Evolutionary conservation across 352 stramenopile genomes (phyloP).

Genomic region (Phytophthora aleatoria): DNA sequence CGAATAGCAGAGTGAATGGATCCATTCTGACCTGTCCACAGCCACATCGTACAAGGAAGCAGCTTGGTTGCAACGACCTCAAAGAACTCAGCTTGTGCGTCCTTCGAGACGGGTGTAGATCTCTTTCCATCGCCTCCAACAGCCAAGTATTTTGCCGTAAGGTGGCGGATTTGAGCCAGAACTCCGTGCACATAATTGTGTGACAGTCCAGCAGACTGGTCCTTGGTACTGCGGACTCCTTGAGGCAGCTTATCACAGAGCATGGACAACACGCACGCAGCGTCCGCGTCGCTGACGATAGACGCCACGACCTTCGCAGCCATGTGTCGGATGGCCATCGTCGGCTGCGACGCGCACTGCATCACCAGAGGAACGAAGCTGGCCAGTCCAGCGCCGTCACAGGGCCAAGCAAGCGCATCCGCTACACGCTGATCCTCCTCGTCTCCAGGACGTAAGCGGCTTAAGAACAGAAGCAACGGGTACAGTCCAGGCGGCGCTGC

Average conservation of each 20-base stretch:
- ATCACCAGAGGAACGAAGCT: constrained; percentile 74
- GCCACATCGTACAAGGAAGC: constrained; percentile 52
- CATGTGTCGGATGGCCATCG: constrained; percentile 83
- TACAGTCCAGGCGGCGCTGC: constrained; percentile 67
- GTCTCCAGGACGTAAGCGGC: constrained; percentile 68
- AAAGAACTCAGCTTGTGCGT: constrained; percentile 31
- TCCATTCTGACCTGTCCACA: constrained; percentile 35
- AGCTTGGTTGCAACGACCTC: constrained; percentile 39
- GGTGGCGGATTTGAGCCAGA: constrained; percentile 59
- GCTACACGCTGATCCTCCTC: constrained; percentile 46
- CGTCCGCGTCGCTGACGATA: constrained; percentile 66
- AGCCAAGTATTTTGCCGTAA: constrained; percentile 49
- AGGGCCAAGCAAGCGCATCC: constrained; percentile 13
- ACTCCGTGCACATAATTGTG: constrained; percentile 73
- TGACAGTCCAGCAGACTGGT: constrained; percentile 24
- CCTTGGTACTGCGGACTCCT: constrained; percentile 23
- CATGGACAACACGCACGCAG: constrained; percentile 40
- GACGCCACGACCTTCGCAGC: constrained; percentile 74
- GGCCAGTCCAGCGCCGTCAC: constrained; percentile 29
- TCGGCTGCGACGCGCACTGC: constrained; percentile 66
- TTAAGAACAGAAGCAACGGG: constrained; percentile 80
- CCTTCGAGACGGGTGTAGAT: constrained; percentile 10
- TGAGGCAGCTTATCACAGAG: constrained; percentile 51
- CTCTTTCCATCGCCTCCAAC: constrained; percentile 8
- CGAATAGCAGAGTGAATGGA: constrained; percentile 49